These are phyloP conservation scores for Chalciporus sphaerocephalus DNA, from an alignment of 768 basidiomycete species.

Conservation along the genomic window DNA sequence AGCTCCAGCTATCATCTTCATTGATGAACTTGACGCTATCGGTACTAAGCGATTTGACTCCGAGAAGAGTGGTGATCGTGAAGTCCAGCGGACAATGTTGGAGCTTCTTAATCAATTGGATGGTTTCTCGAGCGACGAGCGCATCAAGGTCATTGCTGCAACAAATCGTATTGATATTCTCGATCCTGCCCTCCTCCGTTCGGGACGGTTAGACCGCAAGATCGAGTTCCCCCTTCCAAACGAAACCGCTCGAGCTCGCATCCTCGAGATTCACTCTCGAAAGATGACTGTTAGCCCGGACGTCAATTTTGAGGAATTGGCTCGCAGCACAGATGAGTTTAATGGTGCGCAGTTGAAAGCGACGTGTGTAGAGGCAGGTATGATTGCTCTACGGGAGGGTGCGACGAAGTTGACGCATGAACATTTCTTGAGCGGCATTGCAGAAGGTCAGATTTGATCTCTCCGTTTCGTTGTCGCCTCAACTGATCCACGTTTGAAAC, in stretches of 20 bases:
- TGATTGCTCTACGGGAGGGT: conserved; percentile 95
- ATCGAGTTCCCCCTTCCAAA: conserved; percentile 98
- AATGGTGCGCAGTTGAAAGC: conserved; percentile 97
- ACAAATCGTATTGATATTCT: conserved; percentile 99
- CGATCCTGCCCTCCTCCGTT: conserved; percentile 96
- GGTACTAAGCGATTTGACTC: conserved; percentile 98
- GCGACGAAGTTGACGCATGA: conserved; percentile 87
- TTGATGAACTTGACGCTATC: conserved; percentile 97
- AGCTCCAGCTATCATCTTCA: conserved; percentile 98
- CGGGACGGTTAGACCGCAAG: conserved; percentile 95
- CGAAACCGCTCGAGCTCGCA: conserved; percentile 92
- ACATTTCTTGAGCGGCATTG: conserved; percentile 90
- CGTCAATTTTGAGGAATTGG: conserved; percentile 96
- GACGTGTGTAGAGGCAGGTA: conserved; percentile 98
- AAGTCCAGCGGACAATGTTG: conserved; percentile 99
- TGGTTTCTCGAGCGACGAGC: conserved; percentile 93
- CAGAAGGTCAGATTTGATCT: conserved; percentile 58
- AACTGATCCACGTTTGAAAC: conserved; percentile 29
- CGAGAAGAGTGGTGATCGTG: conserved; percentile 97
- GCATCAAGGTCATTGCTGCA: conserved; percentile 99
- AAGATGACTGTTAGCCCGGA: conserved; percentile 88
- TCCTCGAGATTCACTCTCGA: conserved; percentile 93
- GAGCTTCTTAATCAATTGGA: conserved; percentile 97
- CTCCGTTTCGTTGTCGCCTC: conserved; percentile 1
- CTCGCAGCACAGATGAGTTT: conserved; percentile 96